phyloP scores from a whole-genome alignment of 495 filamentous ascomycete genomes.

The Pyronema omphalodes region DNA sequence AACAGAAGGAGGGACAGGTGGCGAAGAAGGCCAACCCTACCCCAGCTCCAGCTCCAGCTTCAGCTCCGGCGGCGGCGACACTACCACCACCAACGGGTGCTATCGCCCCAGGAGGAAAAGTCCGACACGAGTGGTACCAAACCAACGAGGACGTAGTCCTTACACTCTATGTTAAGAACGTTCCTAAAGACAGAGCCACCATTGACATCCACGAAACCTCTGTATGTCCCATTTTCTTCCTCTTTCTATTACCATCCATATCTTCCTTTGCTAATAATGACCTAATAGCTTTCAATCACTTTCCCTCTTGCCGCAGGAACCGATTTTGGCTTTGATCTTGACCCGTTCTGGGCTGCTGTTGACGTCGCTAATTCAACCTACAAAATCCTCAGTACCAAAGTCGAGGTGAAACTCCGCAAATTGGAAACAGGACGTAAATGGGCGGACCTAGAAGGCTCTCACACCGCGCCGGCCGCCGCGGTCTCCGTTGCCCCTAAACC shows the following conservation, averaged over 20 bases:
- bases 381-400: slow-evolving; percentile 57
- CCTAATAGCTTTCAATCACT: slow-evolving; percentile 38
- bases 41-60: slow-evolving; percentile 4
- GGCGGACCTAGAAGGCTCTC: slow-evolving; percentile 43
- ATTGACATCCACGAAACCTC: slow-evolving; percentile 34
- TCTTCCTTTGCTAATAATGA: background rate
- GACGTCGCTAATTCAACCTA: slow-evolving; percentile 39
- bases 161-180: slow-evolving; percentile 52
- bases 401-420: slow-evolving; percentile 67
- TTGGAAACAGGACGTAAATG: slow-evolving; percentile 51
- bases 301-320: slow-evolving; percentile 43
- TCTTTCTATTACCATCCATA: background rate
- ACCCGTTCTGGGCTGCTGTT: slow-evolving; percentile 52
- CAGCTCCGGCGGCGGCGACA: background rate
- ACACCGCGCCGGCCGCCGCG: slow-evolving; percentile 13
- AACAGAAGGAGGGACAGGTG: slow-evolving; percentile 7
- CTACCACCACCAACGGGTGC: slow-evolving; percentile 15
- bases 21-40: slow-evolving; percentile 8
- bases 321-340: slow-evolving; percentile 47
- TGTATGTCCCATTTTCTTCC: slow-evolving; percentile 1
- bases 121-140: slow-evolving; percentile 71
- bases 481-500: background rate
- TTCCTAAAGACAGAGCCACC: slow-evolving; percentile 42
- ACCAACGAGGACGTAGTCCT: slow-evolving; percentile 44
- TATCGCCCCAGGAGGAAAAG: slow-evolving; percentile 40